Base-by-base conservation (phyloP, 768 basidiomycete species). In the Trametes cinnabarina region DNA sequence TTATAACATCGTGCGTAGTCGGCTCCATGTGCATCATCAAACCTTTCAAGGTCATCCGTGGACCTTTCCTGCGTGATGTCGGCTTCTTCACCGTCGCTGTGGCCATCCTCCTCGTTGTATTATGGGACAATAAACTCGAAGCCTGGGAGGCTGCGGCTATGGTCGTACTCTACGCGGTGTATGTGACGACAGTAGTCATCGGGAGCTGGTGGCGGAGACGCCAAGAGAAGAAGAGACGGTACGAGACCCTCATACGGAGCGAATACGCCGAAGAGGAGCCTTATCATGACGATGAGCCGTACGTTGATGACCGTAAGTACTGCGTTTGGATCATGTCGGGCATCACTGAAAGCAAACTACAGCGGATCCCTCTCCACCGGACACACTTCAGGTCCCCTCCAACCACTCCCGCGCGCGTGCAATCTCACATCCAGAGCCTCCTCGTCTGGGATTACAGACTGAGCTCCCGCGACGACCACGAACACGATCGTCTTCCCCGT, bases 1-100 rank as follows among this genome's bases (percentile, higher is more conserved):
- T 99, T 76, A 95, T 99, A 72, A 87, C 92, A 20, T 93, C 93
- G 2, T 93, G 94, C 66, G 97, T 99, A 22, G 96, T 93, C 12
- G 97, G 97, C 8, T 88, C 90, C n/a, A 96, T 99, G 88, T 94
- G 92, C 65, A 86, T 98, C 72, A 94, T 98, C 73, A 90, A 89
- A 57, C 95, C 96, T 0, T 99, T 99, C 74, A 82, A 84, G 63
- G 94, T 98, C 26, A 77, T 87, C 32, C 84, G 78, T 0, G 76
- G 78, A 17, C 87, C 91, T 0, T 99, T 98, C 75, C 73, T 98
- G 11, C 88, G 97, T 37, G 97, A 99, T 71, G 90, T 96, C 30
- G 87, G 91, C 5, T 98, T 98, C 79, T 98, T 98, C 74, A 85
- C 90, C n/a, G 65, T 83, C 10, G 89, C 96, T 0, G 85, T 98